Evolutionary conservation across 1,284 basidiomycete genomes (phyloP).

Genomic region (Leccinum fuscescens): DNA sequence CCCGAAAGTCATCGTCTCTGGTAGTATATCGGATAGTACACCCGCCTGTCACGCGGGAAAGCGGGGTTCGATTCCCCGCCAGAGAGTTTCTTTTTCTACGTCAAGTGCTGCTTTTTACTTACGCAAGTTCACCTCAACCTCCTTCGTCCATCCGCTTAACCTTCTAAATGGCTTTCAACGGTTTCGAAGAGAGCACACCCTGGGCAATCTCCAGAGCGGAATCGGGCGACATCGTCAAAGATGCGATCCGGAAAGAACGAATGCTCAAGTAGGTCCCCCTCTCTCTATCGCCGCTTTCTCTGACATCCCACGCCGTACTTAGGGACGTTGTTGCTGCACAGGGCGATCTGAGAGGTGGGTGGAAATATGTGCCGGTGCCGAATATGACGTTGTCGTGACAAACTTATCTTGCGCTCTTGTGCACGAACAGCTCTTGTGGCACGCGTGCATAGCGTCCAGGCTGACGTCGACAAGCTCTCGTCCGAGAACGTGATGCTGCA

Average conservation of each 20-base stretch:
- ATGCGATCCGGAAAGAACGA: constrained; percentile 70
- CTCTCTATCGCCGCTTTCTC: background rate
- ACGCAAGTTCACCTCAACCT: background rate
- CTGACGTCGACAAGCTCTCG: constrained; percentile 71
- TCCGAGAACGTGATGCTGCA: constrained; percentile 81
- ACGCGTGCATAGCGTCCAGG: constrained; percentile 68
- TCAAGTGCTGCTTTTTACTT: background rate
- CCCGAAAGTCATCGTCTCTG: constrained; percentile 30
- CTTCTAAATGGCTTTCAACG: constrained; percentile 44
- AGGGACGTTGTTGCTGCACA: constrained; percentile 75
- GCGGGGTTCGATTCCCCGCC: constrained; percentile 46
- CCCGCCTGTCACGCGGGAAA: constrained; percentile 45
- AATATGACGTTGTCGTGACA: background rate
- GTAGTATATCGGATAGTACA: constrained; percentile 48
- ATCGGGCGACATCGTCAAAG: constrained; percentile 63
- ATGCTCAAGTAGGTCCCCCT: constrained; percentile 49
- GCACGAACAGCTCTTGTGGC: constrained; percentile 48
- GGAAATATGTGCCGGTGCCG: background rate
- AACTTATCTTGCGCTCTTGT: background rate
- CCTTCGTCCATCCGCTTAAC: background rate
- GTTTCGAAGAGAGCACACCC: constrained; percentile 54
- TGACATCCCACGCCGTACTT: constrained; percentile 4
- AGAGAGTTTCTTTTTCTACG: constrained; percentile 29
- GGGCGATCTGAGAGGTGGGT: constrained; percentile 65
- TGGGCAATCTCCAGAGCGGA: constrained; percentile 56